phyloP scores from a whole-genome alignment of 1,284 basidiomycete genomes.

The Coniferiporia weirii region DNA sequence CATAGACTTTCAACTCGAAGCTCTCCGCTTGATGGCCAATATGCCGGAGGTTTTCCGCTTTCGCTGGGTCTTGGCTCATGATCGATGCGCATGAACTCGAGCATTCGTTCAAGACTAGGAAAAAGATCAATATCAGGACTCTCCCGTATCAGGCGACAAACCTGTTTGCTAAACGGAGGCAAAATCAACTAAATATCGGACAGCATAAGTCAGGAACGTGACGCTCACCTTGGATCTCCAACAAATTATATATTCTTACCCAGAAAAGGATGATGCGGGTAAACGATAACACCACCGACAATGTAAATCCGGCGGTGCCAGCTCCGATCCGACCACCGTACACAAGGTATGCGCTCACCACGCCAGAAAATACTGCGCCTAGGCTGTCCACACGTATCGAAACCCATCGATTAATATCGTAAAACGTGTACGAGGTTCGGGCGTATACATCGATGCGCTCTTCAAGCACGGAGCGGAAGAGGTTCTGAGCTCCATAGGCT shows the following conservation, averaged over 20 bases:
- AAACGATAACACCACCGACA: conserved; percentile 18
- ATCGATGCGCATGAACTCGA: conserved; percentile 39
- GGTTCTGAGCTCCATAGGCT: conserved; percentile 23
- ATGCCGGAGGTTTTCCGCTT: conserved; percentile 27
- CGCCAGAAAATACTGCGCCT: conserved; percentile 19
- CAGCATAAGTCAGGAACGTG: background rate
- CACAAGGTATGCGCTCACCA: conserved; percentile 19
- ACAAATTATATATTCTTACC: conserved; percentile 20
- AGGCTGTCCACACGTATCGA: conserved; percentile 18
- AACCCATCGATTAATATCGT: conserved; percentile 23
- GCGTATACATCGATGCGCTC: conserved; percentile 20
- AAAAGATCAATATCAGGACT: background rate
- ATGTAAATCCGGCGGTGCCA: conserved; percentile 19
- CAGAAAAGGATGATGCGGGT: conserved; percentile 16
- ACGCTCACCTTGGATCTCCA: conserved; percentile 19
- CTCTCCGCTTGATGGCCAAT: conserved; percentile 41
- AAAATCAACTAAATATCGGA: background rate
- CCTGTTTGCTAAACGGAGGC: conserved; percentile 12
- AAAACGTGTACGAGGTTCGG: conserved; percentile 20
- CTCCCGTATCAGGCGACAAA: background rate
- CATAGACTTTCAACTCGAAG: conserved; percentile 31
- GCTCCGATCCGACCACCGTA: conserved; percentile 17
- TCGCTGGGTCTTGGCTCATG: conserved; percentile 32
- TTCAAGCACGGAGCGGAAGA: conserved; percentile 19
- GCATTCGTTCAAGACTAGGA: conserved; percentile 35